Evolutionary conservation across 768 basidiomycete genomes (phyloP), one percentile per base, ranked within the genome.

Genomic region (Tricholoma saponaceum): DNA sequence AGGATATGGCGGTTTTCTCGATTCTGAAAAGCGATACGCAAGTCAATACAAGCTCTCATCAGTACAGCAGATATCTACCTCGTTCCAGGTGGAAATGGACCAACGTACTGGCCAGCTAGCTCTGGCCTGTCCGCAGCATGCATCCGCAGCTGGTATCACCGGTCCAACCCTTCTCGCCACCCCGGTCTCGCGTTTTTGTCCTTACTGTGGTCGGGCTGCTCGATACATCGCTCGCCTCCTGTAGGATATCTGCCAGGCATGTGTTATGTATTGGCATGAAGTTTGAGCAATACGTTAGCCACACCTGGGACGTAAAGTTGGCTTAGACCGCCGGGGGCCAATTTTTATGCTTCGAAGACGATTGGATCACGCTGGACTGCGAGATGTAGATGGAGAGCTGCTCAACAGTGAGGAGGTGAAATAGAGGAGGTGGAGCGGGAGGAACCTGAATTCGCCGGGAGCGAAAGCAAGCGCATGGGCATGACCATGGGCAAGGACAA

Each of bases 91-190:
- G 89, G 1, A 88, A 69, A 67, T 84, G 77, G 13, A 90, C 70
- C n/a, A 95, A 72, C 1, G 90, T 83, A 55, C 90, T 94, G 5
- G 90, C 92, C 22, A 95, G 75, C 58, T 95, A 64, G 56, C 86
- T 87, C 70, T 95, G 92, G 1, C 92, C 92, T 0, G 92, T 95
- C 25, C 92, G 73, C 39, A 95, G 69, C 92, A 95, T 95, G 67
- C 93, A 95, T 0, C 92, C 92, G 93, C 92, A 95, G 0, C 93
- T 93, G 0, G 88, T 76, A 72, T 95, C 92, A 60, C 82, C 87
- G 14, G 89, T 87, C 83, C 94, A 89, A 0, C 88, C 90, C 65
- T 86, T 88, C 70, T 90, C 87, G 1, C 83, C 84, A 0, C 81
- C 76, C 84, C 88, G 87, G 41, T 82, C 81, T 82, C 90, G 87